A percentile compares a stretch with the other conserved stretches of the same genome.
Conservation (phyloP, 2,329 filamentous ascomycete genomes). For the Paracorniculantispora psalliotae region DNA sequence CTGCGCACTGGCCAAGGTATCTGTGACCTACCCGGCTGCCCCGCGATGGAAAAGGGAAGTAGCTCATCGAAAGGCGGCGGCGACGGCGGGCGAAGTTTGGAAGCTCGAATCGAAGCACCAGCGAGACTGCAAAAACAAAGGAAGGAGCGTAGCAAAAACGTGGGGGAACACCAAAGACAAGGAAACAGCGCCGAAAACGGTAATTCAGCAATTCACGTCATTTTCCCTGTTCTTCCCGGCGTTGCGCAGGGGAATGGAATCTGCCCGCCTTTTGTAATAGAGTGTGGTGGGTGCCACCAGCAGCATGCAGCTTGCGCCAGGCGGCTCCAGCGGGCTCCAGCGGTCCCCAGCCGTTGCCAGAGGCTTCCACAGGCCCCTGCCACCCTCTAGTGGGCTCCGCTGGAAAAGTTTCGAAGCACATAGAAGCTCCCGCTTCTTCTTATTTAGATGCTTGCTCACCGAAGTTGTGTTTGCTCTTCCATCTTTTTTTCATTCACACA, state of each 20-base stretch:
- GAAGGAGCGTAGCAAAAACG: background rate
- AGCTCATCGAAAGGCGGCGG: conserved; percentile 2
- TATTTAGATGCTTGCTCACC: conserved; percentile 32
- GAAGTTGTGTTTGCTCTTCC: conserved; percentile 16
- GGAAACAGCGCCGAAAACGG: background rate
- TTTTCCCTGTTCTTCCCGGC: background rate
- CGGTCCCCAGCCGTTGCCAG: conserved; percentile 26
- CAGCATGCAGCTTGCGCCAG: background rate
- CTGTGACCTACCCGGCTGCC: conserved; percentile 16
- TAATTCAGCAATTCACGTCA: background rate
- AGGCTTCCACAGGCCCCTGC: conserved; percentile 32
- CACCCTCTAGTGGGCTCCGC: conserved; percentile 32
- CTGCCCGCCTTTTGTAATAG: conserved; percentile 2
- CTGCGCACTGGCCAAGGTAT: conserved; percentile 13
- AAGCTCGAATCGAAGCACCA: background rate
- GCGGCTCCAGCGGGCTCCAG: conserved; percentile 18
- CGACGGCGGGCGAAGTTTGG: background rate
- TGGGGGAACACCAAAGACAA: background rate
- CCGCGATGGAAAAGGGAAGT: conserved; percentile 11
- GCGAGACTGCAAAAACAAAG: background rate
- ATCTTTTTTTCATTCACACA: conserved; percentile 23
- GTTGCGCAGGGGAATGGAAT: background rate
- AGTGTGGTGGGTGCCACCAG: background rate
- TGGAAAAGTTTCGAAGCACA: conserved; percentile 41
- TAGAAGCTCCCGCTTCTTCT: conserved; percentile 36